phyloP scores from a whole-genome alignment of 768 basidiomycete genomes.

The Boletus sp. region DNA sequence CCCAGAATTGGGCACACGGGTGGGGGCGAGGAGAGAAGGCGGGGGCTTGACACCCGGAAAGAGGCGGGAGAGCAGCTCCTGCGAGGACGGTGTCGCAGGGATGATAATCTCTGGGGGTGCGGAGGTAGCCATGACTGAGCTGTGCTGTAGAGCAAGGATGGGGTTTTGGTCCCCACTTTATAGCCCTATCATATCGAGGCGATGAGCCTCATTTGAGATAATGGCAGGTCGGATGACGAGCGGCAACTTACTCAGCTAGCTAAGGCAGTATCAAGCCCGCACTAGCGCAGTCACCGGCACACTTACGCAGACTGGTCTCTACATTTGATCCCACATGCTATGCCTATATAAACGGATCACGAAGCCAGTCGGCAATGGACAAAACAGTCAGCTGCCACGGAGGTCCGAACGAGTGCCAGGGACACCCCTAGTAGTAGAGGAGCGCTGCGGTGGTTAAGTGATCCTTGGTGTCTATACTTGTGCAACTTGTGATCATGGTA shows the following conservation, averaged over 20 bases:
- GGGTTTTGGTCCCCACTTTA: constrained; percentile 3
- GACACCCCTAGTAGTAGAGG: not conserved
- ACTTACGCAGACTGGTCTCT: not conserved
- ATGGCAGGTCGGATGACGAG: not conserved
- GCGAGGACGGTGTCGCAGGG: constrained; percentile 19
- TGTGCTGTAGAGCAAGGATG: not conserved
- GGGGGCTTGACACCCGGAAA: constrained; percentile 31
- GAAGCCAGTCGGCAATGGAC: not conserved
- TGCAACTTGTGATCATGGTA: not conserved
- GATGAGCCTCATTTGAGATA: constrained; percentile 1
- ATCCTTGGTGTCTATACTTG: not conserved
- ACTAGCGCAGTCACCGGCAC: not conserved
- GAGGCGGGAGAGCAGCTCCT: constrained; percentile 24
- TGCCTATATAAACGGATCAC: not conserved
- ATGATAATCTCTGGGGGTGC: constrained; percentile 24
- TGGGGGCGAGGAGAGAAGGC: constrained; percentile 36
- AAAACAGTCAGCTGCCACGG: not conserved
- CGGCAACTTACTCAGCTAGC: not conserved
- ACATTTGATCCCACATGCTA: not conserved
- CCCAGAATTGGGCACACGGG: constrained; percentile 35
- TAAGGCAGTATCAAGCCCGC: not conserved
- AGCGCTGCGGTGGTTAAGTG: not conserved
- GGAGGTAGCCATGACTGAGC: constrained; percentile 22
- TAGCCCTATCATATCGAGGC: not conserved
- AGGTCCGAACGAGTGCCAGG: not conserved